Conservation (phyloP, 2,329 filamentous ascomycete species). For the Penicillium fuscoglaucum region DNA sequence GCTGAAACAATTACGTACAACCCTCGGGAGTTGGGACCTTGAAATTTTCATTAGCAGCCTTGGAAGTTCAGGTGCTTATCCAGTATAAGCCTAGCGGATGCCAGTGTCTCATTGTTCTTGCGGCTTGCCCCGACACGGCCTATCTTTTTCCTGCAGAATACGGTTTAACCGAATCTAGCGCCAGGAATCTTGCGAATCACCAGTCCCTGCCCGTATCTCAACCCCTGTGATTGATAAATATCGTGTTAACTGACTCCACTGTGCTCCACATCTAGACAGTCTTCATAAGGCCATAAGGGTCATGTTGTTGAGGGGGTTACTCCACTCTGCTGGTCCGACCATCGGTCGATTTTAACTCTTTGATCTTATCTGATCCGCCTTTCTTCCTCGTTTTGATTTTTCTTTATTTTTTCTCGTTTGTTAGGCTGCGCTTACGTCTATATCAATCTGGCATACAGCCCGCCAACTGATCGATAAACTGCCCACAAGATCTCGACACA, state of each 20-base stretch:
- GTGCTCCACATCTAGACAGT: not conserved
- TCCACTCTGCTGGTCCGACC: conserved; percentile 4
- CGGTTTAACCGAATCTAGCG: not conserved
- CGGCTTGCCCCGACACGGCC: not conserved
- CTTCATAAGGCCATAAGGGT: not conserved
- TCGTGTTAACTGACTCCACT: not conserved
- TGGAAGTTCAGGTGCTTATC: not conserved
- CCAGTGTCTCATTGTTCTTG: not conserved
- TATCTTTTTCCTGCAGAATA: not conserved
- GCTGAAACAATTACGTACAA: not conserved
- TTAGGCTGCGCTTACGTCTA: not conserved
- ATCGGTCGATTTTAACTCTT: not conserved
- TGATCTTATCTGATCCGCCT: conserved; percentile 13
- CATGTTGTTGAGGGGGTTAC: not conserved
- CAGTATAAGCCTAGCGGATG: conserved; percentile 4
- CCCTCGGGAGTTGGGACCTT: not conserved
- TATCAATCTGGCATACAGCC: not conserved
- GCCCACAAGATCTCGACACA: not conserved
- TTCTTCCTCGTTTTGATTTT: not conserved
- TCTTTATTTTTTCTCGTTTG: not conserved
- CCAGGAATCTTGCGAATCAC: conserved; percentile 1
- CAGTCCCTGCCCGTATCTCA: not conserved
- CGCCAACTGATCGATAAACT: not conserved
- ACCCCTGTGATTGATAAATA: not conserved
- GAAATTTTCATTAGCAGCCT: not conserved